Evolutionary conservation across 2,329 filamentous ascomycete species (phyloP), one percentile per base, ranked within the genome.

Genomic region (Fusarium paranaense): DNA sequence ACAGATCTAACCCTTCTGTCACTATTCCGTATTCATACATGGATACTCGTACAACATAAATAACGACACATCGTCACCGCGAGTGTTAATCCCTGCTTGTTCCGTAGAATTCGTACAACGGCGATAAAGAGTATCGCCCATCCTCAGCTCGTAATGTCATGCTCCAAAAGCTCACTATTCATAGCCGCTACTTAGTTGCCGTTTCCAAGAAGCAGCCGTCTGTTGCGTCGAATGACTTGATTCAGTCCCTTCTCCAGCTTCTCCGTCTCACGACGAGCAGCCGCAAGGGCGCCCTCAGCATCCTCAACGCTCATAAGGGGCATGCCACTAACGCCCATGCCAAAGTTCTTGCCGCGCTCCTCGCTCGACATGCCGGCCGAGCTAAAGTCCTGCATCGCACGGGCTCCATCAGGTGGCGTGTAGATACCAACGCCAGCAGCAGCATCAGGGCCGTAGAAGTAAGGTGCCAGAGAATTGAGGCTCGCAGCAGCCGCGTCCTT

Each of bases 281-380:
- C 80, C 25, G 80, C 76, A 50, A 90, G 83, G 54, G 88, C 88
- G 65, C 83, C 83, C 82, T 93, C 91, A 2, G 90, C 88, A 68
- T 93, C 92, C 71, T 91, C 88, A 3, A 92, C 85, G 57, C 85
- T 90, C 86, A 93, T 88, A 9, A 90, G 82, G 6, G 87, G 87
- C 71, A 90, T 88, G 67, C 85, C 86, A 38, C 81, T 80, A 5
- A 82, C 76, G 6, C 78, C 79, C 69, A 78, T 78, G 16, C 76
- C 76, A 64, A 76, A 74, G 25, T 78, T 78, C 72, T 81, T 82
- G 45, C 77, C 78, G 22, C 75, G 76, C 30, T 82, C 80, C n/a
- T 81, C 77, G 27, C 74, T 71, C 42, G 75, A 72, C 59, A 78
- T 77, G 11, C 75, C 77, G 9, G 70, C 78, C 13, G 78, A 78